phyloP scores from a whole-genome alignment of 2,329 filamentous ascomycete species.

The Pestalotiopsis sp. region DNA sequence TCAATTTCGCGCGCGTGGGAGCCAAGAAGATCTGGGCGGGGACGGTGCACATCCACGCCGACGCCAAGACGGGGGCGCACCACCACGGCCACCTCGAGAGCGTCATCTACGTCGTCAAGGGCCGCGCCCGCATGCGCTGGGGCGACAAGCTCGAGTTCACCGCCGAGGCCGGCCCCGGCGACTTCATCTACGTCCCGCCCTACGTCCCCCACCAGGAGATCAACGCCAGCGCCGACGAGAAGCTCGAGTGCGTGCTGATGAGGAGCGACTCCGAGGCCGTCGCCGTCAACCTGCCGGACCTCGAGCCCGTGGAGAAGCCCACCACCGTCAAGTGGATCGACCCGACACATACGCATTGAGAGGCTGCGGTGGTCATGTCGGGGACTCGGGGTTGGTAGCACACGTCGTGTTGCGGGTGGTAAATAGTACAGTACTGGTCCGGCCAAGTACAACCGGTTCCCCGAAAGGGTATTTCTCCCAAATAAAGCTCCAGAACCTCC shows the following conservation, averaged over 20 bases:
- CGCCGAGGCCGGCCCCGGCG: conserved; percentile 46
- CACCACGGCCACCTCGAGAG: conserved; percentile 48
- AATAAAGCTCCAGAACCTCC: no score
- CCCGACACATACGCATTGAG: conserved; percentile 39
- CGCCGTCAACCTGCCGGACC: conserved; percentile 45
- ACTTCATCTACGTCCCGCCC: conserved; percentile 49
- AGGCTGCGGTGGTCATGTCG: neutral
- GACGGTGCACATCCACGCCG: conserved; percentile 44
- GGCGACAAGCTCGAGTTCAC: conserved; percentile 46
- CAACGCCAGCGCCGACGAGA: conserved; percentile 75
- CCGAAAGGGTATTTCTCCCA: no score
- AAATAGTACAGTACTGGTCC: no score
- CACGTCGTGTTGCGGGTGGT: no score
- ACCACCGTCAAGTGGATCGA: conserved; percentile 47
- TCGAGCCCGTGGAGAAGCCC: conserved; percentile 45
- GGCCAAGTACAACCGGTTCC: no score
- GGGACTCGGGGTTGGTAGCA: no score
- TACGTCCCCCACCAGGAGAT: conserved; percentile 50
- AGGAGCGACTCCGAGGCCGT: conserved; percentile 36
- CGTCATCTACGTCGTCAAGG: conserved; percentile 48
- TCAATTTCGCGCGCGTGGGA: conserved; percentile 45
- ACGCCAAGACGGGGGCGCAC: conserved; percentile 47
- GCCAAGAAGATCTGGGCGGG: conserved; percentile 49
- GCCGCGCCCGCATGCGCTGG: conserved; percentile 47
- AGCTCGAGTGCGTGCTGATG: conserved; percentile 81